Conservation (phyloP, 2,329 filamentous ascomycete species). For the Stagonosporopsis rhizophila region DNA sequence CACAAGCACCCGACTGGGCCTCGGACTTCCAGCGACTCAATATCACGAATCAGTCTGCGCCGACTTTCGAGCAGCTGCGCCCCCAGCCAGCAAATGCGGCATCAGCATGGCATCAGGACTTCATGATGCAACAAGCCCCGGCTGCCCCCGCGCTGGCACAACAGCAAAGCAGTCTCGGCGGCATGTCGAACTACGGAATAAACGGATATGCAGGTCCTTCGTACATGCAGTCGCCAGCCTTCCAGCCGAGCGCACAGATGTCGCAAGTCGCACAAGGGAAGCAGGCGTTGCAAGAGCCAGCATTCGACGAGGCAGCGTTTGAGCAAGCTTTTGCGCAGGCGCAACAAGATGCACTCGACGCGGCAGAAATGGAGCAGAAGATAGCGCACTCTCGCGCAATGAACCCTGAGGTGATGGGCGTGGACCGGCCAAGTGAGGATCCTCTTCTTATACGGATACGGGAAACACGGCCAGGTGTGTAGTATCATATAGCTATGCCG, state of each 20-base stretch:
- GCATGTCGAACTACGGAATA: conserved; percentile 40
- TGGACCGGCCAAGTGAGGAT: conserved; percentile 37
- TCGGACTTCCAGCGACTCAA: conserved; percentile 58
- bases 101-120: conserved; percentile 67
- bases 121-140: conserved; percentile 54
- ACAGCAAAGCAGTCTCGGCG: conserved; percentile 37
- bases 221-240: conserved; percentile 33
- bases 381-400: conserved; percentile 20
- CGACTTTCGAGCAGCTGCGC: conserved; percentile 58
- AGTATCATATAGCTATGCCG: conserved; percentile 21
- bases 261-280: conserved; percentile 43
- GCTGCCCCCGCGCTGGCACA: conserved; percentile 38
- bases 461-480: conserved; percentile 46
- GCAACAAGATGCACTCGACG: conserved; percentile 49
- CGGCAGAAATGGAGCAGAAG: conserved; percentile 24
- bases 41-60: conserved; percentile 49
- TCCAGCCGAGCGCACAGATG: conserved; percentile 27
- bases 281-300: conserved; percentile 47
- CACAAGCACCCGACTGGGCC: conserved; percentile 55
- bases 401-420: conserved; percentile 26
- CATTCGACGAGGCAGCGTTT: conserved; percentile 64
- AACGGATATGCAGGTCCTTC: conserved; percentile 33
- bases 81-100: conserved; percentile 41
- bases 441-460: conserved; percentile 42
- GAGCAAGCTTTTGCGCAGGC: conserved; percentile 61